Conservation (phyloP, 2,329 filamentous ascomycete genomes). For the Cordyceps pruinosa region DNA sequence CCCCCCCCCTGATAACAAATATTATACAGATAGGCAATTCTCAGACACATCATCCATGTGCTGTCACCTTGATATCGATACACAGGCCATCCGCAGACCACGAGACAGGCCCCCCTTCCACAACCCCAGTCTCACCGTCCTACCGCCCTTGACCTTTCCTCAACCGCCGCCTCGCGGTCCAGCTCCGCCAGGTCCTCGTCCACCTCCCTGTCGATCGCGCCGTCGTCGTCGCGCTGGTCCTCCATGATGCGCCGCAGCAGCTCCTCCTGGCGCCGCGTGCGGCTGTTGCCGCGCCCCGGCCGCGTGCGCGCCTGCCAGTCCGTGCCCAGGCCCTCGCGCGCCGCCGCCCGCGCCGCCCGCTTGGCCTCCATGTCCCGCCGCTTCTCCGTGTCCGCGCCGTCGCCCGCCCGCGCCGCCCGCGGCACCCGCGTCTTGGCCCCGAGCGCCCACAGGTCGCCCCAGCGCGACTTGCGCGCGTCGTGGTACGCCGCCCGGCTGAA, state of each 20-base stretch:
- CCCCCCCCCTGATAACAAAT: neutral
- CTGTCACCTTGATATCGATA: neutral
- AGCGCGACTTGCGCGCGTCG: constrained; percentile 81
- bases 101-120: neutral
- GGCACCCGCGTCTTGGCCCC: constrained; percentile 78
- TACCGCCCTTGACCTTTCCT: constrained; percentile 7
- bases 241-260: constrained; percentile 34
- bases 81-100: neutral
- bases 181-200: constrained; percentile 22
- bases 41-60: neutral
- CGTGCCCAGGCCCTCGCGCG: constrained; percentile 26
- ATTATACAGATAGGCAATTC: constrained; percentile 1
- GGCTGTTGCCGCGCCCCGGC: constrained; percentile 35
- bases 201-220: constrained; percentile 23
- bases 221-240: constrained; percentile 27
- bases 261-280: constrained; percentile 29
- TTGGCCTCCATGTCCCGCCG: constrained; percentile 36
- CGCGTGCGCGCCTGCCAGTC: constrained; percentile 21
- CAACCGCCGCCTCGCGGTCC: constrained; percentile 3
- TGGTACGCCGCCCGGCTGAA: constrained; percentile 79
- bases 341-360: constrained; percentile 31
- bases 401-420: constrained; percentile 55
- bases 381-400: constrained; percentile 39
- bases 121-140: neutral
- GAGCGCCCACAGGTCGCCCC: constrained; percentile 94